These are phyloP conservation scores for Oidiodendron maius DNA, from an alignment of 495 filamentous ascomycete species.

Conservation along the genomic window DNA sequence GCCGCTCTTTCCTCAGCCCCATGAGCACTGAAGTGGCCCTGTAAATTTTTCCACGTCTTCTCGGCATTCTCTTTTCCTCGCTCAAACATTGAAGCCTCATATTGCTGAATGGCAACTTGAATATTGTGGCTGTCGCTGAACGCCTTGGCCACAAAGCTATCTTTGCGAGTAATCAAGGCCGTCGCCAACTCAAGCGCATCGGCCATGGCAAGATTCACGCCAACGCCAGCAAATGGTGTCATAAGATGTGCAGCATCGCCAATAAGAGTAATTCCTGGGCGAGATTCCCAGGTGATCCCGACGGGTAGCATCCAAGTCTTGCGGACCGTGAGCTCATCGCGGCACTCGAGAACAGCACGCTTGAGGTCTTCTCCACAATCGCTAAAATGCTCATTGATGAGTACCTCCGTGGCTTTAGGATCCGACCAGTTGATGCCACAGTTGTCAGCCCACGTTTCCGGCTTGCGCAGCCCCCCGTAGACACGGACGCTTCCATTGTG, in stretches of 20 bases:
- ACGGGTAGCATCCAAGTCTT: constrained; percentile 46
- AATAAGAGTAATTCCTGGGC: constrained; percentile 41
- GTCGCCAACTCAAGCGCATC: constrained; percentile 47
- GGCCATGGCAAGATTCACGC: constrained; percentile 52
- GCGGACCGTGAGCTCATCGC: constrained; percentile 30
- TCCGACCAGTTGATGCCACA: constrained; percentile 27
- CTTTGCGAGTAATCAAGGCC: constrained; percentile 4
- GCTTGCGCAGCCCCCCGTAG: constrained; percentile 18
- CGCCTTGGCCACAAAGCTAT: constrained; percentile 11
- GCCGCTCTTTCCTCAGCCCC: constrained; percentile 8
- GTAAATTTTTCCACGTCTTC: constrained; percentile 18
- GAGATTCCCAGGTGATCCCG: constrained; percentile 40
- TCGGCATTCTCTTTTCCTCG: constrained; percentile 25
- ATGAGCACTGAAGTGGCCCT: constrained; percentile 20
- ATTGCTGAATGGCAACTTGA: constrained; percentile 24
- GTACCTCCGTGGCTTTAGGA: constrained; percentile 22
- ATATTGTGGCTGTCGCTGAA: constrained; percentile 13
- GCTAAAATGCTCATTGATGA: constrained; percentile 32
- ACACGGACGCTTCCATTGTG: constrained; percentile 13
- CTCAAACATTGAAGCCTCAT: constrained; percentile 32
- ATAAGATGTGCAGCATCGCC: constrained; percentile 61
- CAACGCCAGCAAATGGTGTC: constrained; percentile 54
- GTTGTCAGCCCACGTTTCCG: constrained; percentile 23
- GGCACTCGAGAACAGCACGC: constrained; percentile 33
- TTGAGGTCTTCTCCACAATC: constrained; percentile 28